Evolutionary conservation across 805 yeast species (phyloP), one percentile per base, ranked within the genome.

Genomic region (Starmera dryadoides): DNA sequence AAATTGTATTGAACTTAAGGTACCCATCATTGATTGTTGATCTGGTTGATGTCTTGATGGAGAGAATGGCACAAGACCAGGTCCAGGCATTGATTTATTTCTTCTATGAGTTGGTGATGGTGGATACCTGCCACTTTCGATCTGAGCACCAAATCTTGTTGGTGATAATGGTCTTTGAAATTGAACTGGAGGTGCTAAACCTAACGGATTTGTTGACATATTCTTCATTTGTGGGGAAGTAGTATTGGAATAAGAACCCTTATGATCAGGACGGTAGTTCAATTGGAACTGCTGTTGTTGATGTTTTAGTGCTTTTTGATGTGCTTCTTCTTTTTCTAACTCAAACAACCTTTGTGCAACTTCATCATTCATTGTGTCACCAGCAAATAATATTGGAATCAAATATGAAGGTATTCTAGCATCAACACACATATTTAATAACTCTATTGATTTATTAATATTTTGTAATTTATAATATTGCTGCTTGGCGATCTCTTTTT

Each of bases 401-500:
- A 80, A 55, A 36, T 71, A 59, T 1, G 79, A 65, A 0, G 95
- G 93, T 2, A 88, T 63, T 15, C 80, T 79, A 12, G 79, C 72
- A 19, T 63, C 63, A 5, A 74, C 51, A 0, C 94, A 89, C 12
- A 67, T 62, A 42, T 75, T 75, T 37, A 89, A 51, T 16, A 88
- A 65, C 38, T 81, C 80, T 25, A 82, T 60, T 18, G 83, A 72
- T 40, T 73, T 71, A 32, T 72, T 71, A 20, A 81, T 66, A 31
- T 71, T 62, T 53, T 88, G 95, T 17, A 81, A 63, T 39, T 71
- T 73, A 55, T 83, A 81, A 48, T 68, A 80, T 47, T 83, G 93
- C 56, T 88, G 96, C 47, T 81, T 82, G 2, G 96, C 82, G 33
- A 73, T 69, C 56, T 89, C 96, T 53, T 83, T 91, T 55, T 86